phyloP scores from a whole-genome alignment of 2,329 filamentous ascomycete genomes.

The Xylariaceae sp. region DNA sequence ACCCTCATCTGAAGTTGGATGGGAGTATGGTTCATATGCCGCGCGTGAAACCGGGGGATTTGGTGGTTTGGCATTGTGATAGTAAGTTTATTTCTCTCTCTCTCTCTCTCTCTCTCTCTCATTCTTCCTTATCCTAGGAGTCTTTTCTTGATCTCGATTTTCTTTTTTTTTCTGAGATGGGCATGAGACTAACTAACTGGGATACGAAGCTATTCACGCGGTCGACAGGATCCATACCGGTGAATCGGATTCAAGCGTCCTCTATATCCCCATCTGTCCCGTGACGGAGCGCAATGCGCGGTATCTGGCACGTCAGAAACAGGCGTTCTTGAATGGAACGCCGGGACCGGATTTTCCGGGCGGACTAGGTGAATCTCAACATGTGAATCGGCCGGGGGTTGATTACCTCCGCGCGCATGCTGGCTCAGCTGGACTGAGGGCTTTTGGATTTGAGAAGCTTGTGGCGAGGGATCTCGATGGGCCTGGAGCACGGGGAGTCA shows the following conservation, averaged over 20 bases:
- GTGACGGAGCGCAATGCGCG: constrained; percentile 67
- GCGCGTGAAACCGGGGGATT: constrained; percentile 64
- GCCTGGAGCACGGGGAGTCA: constrained; percentile 34
- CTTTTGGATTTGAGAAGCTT: constrained; percentile 43
- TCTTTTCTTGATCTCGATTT: too few relatives aligned
- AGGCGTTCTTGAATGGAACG: constrained; percentile 62
- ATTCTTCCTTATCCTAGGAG: too few relatives aligned
- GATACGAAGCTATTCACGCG: constrained; percentile 57
- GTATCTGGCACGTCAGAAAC: constrained; percentile 65
- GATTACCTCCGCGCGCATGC: constrained; percentile 33
- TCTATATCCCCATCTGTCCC: constrained; percentile 86
- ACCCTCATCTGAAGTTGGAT: constrained; percentile 64
- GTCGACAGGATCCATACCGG: constrained; percentile 77
- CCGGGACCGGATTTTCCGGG: constrained; percentile 68
- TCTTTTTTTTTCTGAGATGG: too few relatives aligned
- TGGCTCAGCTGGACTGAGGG: constrained; percentile 33
- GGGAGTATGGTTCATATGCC: constrained; percentile 69
- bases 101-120: not conserved
- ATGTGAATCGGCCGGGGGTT: constrained; percentile 43
- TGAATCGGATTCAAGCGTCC: constrained; percentile 66
- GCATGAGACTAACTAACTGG: not conserved
- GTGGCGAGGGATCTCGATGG: constrained; percentile 23
- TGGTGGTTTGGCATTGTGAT: constrained; percentile 81
- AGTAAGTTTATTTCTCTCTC: constrained; percentile 37
- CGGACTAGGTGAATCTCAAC: constrained; percentile 59